Evolutionary conservation across 306 rosid genomes (phyloP).

Genomic region (Trifolium repens): DNA sequence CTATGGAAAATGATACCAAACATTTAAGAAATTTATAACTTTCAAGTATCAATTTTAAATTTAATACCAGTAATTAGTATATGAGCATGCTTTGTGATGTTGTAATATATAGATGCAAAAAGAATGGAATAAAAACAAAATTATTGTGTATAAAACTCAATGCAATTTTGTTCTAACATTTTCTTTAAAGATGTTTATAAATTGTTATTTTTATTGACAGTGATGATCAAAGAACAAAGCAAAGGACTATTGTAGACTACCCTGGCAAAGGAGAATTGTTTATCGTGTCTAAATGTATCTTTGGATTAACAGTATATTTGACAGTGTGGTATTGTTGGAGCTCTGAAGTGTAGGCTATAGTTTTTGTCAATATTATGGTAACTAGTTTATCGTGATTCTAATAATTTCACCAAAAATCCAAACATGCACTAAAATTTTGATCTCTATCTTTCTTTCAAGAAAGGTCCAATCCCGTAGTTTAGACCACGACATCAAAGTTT

Average conservation of each 20-base stretch:
- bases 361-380: no score
- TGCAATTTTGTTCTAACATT: neutral
- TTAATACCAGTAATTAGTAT: constrained; percentile 24
- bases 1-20: constrained; percentile 39
- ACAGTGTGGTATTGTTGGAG: no score
- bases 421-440: no score
- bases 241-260: neutral
- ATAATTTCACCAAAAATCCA: no score
- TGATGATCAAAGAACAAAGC: neutral
- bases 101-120: constrained; percentile 8
- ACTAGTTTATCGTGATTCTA: no score
- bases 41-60: neutral
- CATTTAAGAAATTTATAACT: constrained; percentile 39
- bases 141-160: constrained; percentile 14
- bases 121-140: constrained; percentile 36
- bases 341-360: no score
- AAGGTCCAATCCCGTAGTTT: neutral
- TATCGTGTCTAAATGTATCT: no score
- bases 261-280: no score
- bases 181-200: neutral
- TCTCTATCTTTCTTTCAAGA: no score
- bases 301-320: no score
- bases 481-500: neutral
- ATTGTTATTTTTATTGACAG: neutral
- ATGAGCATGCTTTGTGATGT: constrained; percentile 12